Evolutionary conservation across 352 stramenopile genomes (phyloP).

Genomic region (Pythium monospermum): DNA sequence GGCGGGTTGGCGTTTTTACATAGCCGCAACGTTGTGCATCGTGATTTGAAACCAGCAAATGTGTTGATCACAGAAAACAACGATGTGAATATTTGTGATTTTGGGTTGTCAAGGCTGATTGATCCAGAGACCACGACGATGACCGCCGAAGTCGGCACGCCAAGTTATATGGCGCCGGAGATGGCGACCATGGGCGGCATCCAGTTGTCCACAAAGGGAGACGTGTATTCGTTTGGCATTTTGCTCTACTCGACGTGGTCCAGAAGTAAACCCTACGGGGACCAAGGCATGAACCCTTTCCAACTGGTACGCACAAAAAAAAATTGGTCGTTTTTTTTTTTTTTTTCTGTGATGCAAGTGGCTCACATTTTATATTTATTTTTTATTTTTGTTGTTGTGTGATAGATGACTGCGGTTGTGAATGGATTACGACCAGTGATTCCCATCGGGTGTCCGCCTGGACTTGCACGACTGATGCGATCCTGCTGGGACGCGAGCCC

Average conservation of each 20-base stretch:
- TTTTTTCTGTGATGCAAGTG: not conserved
- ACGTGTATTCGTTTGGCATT: constrained; percentile 86
- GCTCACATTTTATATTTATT: not conserved
- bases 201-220: constrained; percentile 83
- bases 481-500: constrained; percentile 79
- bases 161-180: constrained; percentile 88
- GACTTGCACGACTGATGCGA: constrained; percentile 73
- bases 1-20: constrained; percentile 89
- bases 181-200: constrained; percentile 89
- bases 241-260: constrained; percentile 87
- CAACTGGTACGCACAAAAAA: constrained; percentile 79
- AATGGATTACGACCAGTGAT: constrained; percentile 83
- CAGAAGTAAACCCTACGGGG: constrained; percentile 82
- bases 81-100: constrained; percentile 93
- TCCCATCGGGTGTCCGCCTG: constrained; percentile 71
- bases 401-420: constrained; percentile 82
- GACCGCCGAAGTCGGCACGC: constrained; percentile 84
- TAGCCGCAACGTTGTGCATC: constrained; percentile 82
- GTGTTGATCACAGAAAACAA: constrained; percentile 90
- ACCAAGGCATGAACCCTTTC: constrained; percentile 88
- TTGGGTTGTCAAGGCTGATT: constrained; percentile 87
- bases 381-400: constrained; percentile 6
- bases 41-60: constrained; percentile 93
- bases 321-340: no score
- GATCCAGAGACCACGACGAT: constrained; percentile 83